A percentile compares a stretch with the other conserved stretches of the same genome.
Conservation (phyloP, 2,329 filamentous ascomycete genomes). For the Sphaceloma murrayae region DNA sequence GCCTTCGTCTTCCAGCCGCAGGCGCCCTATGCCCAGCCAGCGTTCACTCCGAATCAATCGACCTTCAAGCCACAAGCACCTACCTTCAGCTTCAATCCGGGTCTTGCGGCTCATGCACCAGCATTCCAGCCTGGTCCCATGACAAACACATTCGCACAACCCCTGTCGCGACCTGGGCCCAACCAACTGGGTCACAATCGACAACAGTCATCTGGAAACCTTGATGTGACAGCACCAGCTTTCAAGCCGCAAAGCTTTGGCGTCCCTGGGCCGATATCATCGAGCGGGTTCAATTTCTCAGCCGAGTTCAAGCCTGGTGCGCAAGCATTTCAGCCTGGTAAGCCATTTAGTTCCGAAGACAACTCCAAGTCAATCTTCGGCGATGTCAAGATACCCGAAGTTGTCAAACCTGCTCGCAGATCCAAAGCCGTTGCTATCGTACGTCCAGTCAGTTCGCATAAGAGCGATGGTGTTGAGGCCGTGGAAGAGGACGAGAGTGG, state of each 20-base stretch:
- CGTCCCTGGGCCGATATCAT: slow-evolving; percentile 19
- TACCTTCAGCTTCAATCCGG: slow-evolving; percentile 71
- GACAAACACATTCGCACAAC: neutral
- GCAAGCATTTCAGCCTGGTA: slow-evolving; percentile 20
- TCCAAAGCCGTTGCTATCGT: slow-evolving; percentile 80
- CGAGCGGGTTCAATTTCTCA: slow-evolving; percentile 31
- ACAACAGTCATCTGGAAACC: slow-evolving; percentile 31
- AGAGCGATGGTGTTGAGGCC: slow-evolving; percentile 22
- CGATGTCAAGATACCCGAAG: slow-evolving; percentile 52
- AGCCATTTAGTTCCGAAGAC: slow-evolving; percentile 32
- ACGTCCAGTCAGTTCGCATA: slow-evolving; percentile 29
- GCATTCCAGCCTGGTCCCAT: slow-evolving; percentile 34
- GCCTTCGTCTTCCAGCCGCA: slow-evolving; percentile 7
- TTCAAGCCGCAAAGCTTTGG: slow-evolving; percentile 28
- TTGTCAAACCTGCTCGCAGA: slow-evolving; percentile 56
- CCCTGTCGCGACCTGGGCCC: neutral
- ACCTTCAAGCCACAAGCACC: slow-evolving; percentile 45
- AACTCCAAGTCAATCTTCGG: slow-evolving; percentile 29
- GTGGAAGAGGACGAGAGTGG: slow-evolving; percentile 50
- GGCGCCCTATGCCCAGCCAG: slow-evolving; percentile 3
- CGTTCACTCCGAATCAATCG: neutral
- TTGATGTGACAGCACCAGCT: slow-evolving; percentile 50
- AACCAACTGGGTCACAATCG: slow-evolving; percentile 17
- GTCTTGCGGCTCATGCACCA: slow-evolving; percentile 26
- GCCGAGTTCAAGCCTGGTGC: slow-evolving; percentile 25